Percentiles rank a stretch among this genome's conserved stretches.
Conservation (phyloP, 1,139 yeast species). For the Petasospora fabianii region DNA sequence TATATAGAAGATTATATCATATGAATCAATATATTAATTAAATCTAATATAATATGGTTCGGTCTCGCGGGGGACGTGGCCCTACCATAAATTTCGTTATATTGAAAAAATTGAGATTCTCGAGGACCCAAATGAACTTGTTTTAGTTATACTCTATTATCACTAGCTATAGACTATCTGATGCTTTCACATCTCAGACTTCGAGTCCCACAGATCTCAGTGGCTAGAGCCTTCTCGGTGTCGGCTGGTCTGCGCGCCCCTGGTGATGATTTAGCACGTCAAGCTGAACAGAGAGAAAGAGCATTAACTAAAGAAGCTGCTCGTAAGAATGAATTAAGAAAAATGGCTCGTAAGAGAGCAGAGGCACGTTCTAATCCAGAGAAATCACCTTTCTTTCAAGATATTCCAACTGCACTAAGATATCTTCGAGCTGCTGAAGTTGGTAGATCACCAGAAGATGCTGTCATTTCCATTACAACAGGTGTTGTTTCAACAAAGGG, state of each 20-base stretch:
- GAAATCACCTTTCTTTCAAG: constrained; percentile 46
- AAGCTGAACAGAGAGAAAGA: constrained; percentile 28
- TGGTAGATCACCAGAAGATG: constrained; percentile 67
- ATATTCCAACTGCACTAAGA: constrained; percentile 66
- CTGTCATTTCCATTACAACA: constrained; percentile 66
- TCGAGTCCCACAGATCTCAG: neutral
- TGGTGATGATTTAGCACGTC: constrained; percentile 25
- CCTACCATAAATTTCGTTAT: too few species aligned
- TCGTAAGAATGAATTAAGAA: constrained; percentile 25
- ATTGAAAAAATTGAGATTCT: too few species aligned
- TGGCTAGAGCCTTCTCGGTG: constrained; percentile 12
- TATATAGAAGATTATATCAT: too few species aligned
- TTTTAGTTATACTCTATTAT: too few species aligned
- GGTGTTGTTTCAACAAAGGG: constrained; percentile 77
- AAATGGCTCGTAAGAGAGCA: constrained; percentile 25
- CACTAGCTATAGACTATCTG: too few species aligned
- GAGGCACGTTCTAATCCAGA: constrained; percentile 26
- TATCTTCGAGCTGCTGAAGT: constrained; percentile 87
- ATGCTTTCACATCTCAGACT: constrained; percentile 1
- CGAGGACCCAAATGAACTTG: too few species aligned
- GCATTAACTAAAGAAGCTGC: constrained; percentile 23
- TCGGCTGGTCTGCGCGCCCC: constrained; percentile 16
- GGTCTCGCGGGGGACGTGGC: too few species aligned
- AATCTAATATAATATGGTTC: too few species aligned
- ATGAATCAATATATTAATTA: too few species aligned